phyloP scores from a whole-genome alignment of 495 filamentous ascomycete species.

The Annulohypoxylon maeteangense region DNA sequence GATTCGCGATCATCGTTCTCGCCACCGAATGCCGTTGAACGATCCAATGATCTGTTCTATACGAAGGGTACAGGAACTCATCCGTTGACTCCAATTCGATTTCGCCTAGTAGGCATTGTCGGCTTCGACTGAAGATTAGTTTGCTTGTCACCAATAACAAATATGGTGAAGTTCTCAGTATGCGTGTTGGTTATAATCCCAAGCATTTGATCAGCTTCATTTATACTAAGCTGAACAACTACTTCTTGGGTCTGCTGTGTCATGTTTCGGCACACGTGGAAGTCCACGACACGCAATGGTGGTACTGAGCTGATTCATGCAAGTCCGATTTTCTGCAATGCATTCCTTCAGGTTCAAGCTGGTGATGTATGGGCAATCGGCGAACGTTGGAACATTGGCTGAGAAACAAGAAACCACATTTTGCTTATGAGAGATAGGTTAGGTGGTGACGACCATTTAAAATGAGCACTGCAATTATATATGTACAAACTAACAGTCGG shows the following conservation, averaged over 20 bases:
- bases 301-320: constrained; percentile 6
- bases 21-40: constrained; percentile 12
- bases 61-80: background rate
- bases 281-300: constrained; percentile 1
- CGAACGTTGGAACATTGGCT: background rate
- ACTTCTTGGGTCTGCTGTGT: background rate
- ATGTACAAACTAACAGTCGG: background rate
- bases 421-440: background rate
- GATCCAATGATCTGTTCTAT: background rate
- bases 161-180: background rate
- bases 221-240: background rate
- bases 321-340: constrained; percentile 3
- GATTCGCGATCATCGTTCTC: background rate
- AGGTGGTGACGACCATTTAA: constrained; percentile 7
- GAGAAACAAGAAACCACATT: background rate
- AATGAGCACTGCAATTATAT: background rate
- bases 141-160: background rate
- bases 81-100: background rate
- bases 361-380: background rate
- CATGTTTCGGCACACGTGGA: constrained; percentile 12
- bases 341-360: constrained; percentile 24
- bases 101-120: background rate
- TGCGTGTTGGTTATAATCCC: background rate
- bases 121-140: background rate
- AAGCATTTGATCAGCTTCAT: background rate